Percentiles rank a stretch among this genome's conserved stretches.
Evolutionary conservation across 2,329 filamentous ascomycete species (phyloP).

Genomic region (Verticillium longisporum): DNA sequence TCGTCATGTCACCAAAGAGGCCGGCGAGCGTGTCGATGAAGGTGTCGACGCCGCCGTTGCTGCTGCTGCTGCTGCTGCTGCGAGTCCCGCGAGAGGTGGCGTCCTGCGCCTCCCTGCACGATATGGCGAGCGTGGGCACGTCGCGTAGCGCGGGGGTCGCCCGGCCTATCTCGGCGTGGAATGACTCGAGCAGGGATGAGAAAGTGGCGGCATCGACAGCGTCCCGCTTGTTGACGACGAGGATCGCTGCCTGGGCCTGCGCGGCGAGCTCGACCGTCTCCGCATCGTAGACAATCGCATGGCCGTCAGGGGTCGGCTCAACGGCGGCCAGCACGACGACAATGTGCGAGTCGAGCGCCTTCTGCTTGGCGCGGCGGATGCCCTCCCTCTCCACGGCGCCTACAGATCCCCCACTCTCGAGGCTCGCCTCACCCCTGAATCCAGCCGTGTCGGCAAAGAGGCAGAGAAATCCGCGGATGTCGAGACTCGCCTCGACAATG

Average conservation of each 20-base stretch:
- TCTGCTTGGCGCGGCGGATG: constrained; percentile 76
- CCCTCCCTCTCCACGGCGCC: constrained; percentile 82
- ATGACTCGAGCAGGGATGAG: constrained; percentile 28
- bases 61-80: constrained; percentile 37
- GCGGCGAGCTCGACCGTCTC: constrained; percentile 50
- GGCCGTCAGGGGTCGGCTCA: constrained; percentile 36
- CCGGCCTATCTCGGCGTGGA: constrained; percentile 28
- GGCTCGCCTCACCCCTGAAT: constrained; percentile 47
- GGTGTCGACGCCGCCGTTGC: constrained; percentile 59
- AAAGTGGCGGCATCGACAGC: constrained; percentile 28
- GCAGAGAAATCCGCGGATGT: constrained; percentile 84
- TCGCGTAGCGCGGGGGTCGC: constrained; percentile 32
- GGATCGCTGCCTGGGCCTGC: constrained; percentile 38
- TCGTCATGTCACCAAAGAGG: constrained; percentile 65
- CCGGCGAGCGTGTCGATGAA: constrained; percentile 62
- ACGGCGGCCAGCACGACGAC: constrained; percentile 76
- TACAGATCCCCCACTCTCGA: constrained; percentile 32
- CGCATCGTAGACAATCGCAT: constrained; percentile 42
- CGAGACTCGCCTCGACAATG: constrained; percentile 84
- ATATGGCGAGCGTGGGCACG: constrained; percentile 52
- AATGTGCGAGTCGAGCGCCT: constrained; percentile 77
- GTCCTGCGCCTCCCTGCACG: constrained; percentile 54
- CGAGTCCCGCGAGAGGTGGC: background rate
- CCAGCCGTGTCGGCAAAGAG: constrained; percentile 95
- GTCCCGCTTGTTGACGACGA: constrained; percentile 61